Evolutionary conservation across 2,329 filamentous ascomycete species (phyloP).

Genomic region (Paecilomyces formosus): DNA sequence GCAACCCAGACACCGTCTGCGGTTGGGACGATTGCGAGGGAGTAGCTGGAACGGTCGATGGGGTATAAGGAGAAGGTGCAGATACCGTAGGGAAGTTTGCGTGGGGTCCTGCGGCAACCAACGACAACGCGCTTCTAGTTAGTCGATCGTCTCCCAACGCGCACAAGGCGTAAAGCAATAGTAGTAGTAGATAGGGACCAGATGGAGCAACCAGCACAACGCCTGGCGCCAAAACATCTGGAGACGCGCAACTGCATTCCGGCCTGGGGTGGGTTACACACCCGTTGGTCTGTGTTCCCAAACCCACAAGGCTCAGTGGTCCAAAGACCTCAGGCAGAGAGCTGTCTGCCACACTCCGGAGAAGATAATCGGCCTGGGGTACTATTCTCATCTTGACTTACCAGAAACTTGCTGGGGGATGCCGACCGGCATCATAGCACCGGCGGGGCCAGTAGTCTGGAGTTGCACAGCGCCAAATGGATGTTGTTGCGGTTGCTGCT

Average conservation of each 20-base stretch:
- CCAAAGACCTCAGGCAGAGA: neutral
- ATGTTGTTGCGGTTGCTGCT: slow-evolving; percentile 23
- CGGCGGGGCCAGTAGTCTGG: slow-evolving; percentile 26
- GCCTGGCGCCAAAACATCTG: neutral
- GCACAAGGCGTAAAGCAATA: slow-evolving; percentile 7
- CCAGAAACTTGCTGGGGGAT: slow-evolving; percentile 28
- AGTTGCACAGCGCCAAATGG: slow-evolving; percentile 27
- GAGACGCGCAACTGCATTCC: neutral
- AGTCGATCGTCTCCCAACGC: slow-evolving; percentile 1
- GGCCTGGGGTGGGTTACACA: neutral
- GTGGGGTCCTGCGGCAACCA: slow-evolving; percentile 23
- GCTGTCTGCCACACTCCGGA: neutral
- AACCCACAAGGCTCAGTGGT: neutral
- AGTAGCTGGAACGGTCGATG: slow-evolving; percentile 16
- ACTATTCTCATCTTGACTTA: slow-evolving; percentile 8
- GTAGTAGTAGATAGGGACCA: slow-evolving; percentile 6
- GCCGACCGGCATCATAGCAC: slow-evolving; percentile 30
- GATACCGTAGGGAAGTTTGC: slow-evolving; percentile 21
- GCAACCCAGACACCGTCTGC: slow-evolving; percentile 17
- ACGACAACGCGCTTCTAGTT: slow-evolving; percentile 5
- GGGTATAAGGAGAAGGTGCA: slow-evolving; percentile 25
- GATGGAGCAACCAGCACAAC: neutral
- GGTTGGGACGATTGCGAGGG: slow-evolving; percentile 24
- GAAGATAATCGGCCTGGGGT: neutral
- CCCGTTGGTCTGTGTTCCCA: neutral